Evolutionary conservation across 2,329 filamentous ascomycete genomes (phyloP), one percentile per base, ranked within the genome.

Genomic region (Fusarium mangiferae): DNA sequence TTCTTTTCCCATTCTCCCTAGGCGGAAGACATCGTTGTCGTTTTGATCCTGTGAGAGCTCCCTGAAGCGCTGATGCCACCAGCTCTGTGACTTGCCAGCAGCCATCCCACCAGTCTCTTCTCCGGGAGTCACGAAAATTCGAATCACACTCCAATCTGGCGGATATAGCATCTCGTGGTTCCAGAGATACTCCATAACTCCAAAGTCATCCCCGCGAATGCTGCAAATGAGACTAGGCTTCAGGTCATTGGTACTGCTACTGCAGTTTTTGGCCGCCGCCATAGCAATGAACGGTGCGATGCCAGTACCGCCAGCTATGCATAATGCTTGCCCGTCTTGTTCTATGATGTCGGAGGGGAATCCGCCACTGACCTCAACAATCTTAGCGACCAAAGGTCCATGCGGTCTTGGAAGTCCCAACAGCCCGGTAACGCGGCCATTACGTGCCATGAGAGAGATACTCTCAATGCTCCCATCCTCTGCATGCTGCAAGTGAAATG

Each of bases 341-440:
- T 42, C 10, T 3, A 28, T 3, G 12, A 33, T 4, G 2, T 18
- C 28, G 1, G 35, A 9, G 4, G 36, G 33, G 6, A 62, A 68
- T 17, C 66, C 66, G 15, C 66, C 66, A 24, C 17, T 41, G 8
- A 33, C 39, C 22, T 68, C 46, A 17, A 68, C 20, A 24, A 68
- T 51, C 3, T 8, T 24, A 1, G 46, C 52, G 12, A 62, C 26
- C 13, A 68, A 33, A 2, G 64, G 55, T 13, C 15, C 11, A 6
- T 18, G 41, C 12, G 55, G 66, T 3, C 66, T 42, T 9, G 66
- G 66, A 7, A 68, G 64, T 13, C 66, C 66, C 20, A 68, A 14
- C 12, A 68, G 8, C 3, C 66, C 66, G 9, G 66, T 68, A 15
- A 68, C 55, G 20, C 66, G 66, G 0, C 66, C 64, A 28, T 68